A percentile compares a stretch with the other conserved stretches of the same genome.
Evolutionary conservation across 768 basidiomycete genomes (phyloP).

Genomic region (Lyophyllum atratum): DNA sequence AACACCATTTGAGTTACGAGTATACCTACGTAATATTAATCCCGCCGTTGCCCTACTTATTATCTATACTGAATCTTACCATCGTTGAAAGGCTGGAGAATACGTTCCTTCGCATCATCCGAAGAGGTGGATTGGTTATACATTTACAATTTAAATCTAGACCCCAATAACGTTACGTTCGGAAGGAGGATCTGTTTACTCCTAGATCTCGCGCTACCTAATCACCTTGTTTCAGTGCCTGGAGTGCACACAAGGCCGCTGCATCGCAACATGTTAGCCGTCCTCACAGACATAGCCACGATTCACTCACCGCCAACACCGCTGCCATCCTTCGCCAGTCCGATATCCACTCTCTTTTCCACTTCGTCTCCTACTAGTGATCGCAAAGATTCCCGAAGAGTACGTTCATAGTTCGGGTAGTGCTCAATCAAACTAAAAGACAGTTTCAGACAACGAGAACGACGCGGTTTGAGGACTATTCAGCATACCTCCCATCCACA

Average conservation of each 20-base stretch:
- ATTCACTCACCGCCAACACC: slow-evolving; percentile 86
- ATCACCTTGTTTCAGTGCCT: slow-evolving; percentile 63
- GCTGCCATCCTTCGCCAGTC: slow-evolving; percentile 95
- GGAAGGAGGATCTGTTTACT: neutral
- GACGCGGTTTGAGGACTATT: too few relatives aligned
- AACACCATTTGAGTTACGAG: neutral
- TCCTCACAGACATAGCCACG: neutral
- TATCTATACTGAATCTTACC: neutral
- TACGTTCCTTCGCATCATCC: neutral
- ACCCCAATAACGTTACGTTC: neutral
- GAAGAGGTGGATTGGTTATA: slow-evolving; percentile 1
- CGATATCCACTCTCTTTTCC: slow-evolving; percentile 81
- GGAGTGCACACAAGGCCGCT: slow-evolving; percentile 89
- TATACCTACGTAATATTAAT: slow-evolving; percentile 4
- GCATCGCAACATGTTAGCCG: neutral
- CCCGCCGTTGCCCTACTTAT: neutral
- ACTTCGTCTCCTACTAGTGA: slow-evolving; percentile 77
- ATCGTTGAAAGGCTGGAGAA: neutral
- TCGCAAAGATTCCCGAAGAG: slow-evolving; percentile 74
- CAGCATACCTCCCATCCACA: slow-evolving; percentile 82
- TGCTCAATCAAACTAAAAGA: slow-evolving; percentile 78
- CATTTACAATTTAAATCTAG: slow-evolving; percentile 10
- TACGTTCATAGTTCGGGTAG: slow-evolving; percentile 84
- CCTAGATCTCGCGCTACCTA: slow-evolving; percentile 7
- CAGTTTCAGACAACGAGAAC: too few relatives aligned